Percentiles rank a stretch among this genome's conserved stretches.
Evolutionary conservation across 2,329 filamentous ascomycete species (phyloP).

Genomic region (Pseudofabraea citricarpa): DNA sequence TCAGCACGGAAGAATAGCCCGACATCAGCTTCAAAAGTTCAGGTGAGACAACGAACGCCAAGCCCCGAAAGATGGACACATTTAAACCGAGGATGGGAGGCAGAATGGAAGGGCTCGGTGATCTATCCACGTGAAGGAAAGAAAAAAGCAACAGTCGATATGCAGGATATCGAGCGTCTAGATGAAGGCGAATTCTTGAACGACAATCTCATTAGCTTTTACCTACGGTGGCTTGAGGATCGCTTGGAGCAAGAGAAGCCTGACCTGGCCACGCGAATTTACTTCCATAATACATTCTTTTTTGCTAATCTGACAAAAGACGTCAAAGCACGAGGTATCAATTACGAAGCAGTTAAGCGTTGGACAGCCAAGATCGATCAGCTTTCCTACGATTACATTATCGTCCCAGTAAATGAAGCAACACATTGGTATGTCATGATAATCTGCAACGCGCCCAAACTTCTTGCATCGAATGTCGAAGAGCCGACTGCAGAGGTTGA

Average conservation of each 20-base stretch:
- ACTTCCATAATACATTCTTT: conserved; percentile 93
- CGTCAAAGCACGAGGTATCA: conserved; percentile 56
- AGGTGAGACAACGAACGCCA: conserved; percentile 4
- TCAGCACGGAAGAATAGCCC: background rate
- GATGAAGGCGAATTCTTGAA: conserved; percentile 86
- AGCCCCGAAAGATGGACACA: conserved; percentile 42
- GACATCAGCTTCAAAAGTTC: background rate
- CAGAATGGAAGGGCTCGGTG: conserved; percentile 51
- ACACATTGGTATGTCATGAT: conserved; percentile 93
- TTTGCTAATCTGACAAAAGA: conserved; percentile 69
- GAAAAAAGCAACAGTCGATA: conserved; percentile 61
- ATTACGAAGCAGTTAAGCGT: conserved; percentile 77
- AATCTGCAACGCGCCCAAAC: conserved; percentile 77
- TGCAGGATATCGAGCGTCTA: conserved; percentile 68
- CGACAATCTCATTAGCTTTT: conserved; percentile 88
- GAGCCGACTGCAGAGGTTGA: background rate
- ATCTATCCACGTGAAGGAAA: conserved; percentile 55
- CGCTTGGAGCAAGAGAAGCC: conserved; percentile 50
- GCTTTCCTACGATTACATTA: conserved; percentile 79
- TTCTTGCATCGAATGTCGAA: conserved; percentile 35
- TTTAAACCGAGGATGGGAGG: conserved; percentile 45
- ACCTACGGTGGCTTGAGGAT: conserved; percentile 68
- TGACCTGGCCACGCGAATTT: conserved; percentile 59
- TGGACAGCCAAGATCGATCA: conserved; percentile 88
- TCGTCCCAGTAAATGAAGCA: conserved; percentile 87